A percentile compares a stretch with the other conserved stretches of the same genome.
Conservation (phyloP, 371 early-diverging fungal genomes). For the Sporodiniella umbellata region DNA sequence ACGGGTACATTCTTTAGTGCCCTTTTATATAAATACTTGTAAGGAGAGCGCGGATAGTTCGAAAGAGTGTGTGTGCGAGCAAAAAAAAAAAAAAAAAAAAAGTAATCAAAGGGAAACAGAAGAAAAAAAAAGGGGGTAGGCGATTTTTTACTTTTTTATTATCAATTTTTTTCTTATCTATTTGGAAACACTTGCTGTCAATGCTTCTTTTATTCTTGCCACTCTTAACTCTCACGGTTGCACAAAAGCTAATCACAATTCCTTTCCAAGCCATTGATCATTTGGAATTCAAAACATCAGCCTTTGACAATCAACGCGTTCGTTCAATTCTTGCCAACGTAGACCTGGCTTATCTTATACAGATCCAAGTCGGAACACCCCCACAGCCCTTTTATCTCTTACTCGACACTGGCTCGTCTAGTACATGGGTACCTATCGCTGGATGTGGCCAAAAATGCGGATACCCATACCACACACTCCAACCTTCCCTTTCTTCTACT, state of each 20-base stretch:
- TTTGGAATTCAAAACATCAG: not conserved
- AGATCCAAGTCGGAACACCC: conserved; percentile 37
- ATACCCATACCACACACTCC: conserved; percentile 25
- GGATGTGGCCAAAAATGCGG: conserved; percentile 37
- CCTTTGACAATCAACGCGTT: conserved; percentile 2
- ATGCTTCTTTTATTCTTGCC: no score
- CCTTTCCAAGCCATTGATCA: conserved; percentile 21
- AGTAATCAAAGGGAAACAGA: no score
- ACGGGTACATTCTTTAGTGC: no score
- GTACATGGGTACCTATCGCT: conserved; percentile 40
- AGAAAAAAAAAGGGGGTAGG: no score
- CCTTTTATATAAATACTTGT: not conserved
- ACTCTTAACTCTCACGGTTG: no score
- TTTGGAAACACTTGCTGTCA: no score
- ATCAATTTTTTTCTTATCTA: no score
- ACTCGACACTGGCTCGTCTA: conserved; percentile 44
- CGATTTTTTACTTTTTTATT: no score
- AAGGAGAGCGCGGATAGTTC: not conserved
- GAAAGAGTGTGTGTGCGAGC: no score
- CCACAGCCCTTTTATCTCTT: conserved; percentile 41
- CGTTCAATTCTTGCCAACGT: conserved; percentile 20
- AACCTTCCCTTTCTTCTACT: conserved; percentile 20
- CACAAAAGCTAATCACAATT: conserved; percentile 11
- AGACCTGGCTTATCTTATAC: conserved; percentile 37
- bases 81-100: no score